These are phyloP conservation scores for Nakaseomyces nivariensis DNA, from an alignment of 1,139 yeast species.

Conservation along the genomic window DNA sequence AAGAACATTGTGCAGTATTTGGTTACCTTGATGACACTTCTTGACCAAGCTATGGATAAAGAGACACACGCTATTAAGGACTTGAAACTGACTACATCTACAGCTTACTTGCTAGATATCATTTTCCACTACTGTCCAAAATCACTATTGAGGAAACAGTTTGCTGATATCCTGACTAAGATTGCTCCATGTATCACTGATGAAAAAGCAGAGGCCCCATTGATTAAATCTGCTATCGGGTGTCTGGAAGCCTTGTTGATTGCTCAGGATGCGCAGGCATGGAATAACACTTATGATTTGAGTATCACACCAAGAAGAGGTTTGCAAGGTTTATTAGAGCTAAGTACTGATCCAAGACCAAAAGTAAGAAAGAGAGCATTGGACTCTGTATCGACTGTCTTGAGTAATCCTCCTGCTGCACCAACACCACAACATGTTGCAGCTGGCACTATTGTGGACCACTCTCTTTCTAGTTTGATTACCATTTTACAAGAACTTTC, in stretches of 20 bases:
- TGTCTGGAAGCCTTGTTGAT: conserved; percentile 68
- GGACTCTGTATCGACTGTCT: conserved; percentile 61
- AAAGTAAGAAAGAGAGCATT: conserved; percentile 93
- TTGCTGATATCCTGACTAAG: conserved; percentile 66
- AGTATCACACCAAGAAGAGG: conserved; percentile 76
- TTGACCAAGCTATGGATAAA: conserved; percentile 61
- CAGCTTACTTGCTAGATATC: conserved; percentile 74
- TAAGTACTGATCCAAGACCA: conserved; percentile 83
- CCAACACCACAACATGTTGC: conserved; percentile 75
- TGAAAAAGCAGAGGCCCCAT: conserved; percentile 70
- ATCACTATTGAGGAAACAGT: conserved; percentile 57
- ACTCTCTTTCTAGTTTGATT: conserved; percentile 39
- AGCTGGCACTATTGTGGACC: conserved; percentile 56
- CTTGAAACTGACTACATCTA: conserved; percentile 54
- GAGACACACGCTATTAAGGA: conserved; percentile 47
- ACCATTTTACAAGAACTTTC: conserved; percentile 40
- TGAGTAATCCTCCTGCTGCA: conserved; percentile 69
- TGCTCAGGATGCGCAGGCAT: conserved; percentile 72
- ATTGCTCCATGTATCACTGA: conserved; percentile 73
- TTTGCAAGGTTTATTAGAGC: conserved; percentile 65
- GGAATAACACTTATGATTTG: conserved; percentile 45
- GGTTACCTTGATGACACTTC: conserved; percentile 68
- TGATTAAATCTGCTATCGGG: conserved; percentile 76
- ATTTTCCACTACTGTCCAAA: conserved; percentile 69
- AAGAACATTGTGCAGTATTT: conserved; percentile 64